These are phyloP conservation scores for Paraphaeosphaeria sporulosa DNA, from an alignment of 2,329 filamentous ascomycete species.

Conservation along the genomic window DNA sequence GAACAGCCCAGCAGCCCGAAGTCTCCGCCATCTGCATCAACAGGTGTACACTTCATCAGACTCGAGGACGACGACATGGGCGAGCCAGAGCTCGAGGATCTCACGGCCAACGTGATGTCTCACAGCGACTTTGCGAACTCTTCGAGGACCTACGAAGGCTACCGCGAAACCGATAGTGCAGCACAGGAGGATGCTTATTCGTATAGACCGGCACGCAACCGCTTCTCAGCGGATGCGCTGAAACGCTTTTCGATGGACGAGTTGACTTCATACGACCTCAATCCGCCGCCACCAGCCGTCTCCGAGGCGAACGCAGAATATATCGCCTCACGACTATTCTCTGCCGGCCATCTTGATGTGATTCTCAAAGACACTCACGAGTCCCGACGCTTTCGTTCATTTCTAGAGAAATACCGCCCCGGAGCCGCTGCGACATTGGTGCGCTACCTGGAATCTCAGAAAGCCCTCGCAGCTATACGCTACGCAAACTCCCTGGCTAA, in stretches of 20 bases:
- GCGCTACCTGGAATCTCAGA: slow-evolving; percentile 73
- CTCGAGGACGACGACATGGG: slow-evolving; percentile 6
- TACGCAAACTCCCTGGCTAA: slow-evolving; percentile 73
- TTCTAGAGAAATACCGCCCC: slow-evolving; percentile 65
- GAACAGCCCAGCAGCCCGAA: slow-evolving; percentile 23
- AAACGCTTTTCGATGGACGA: slow-evolving; percentile 25
- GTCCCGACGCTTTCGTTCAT: slow-evolving; percentile 69
- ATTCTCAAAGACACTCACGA: slow-evolving; percentile 69
- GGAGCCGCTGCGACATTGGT: slow-evolving; percentile 68
- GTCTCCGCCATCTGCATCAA: slow-evolving; percentile 19
- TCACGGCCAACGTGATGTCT: background rate
- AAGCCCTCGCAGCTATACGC: slow-evolving; percentile 71
- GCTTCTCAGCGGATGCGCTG: slow-evolving; percentile 5
- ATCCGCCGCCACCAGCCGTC: slow-evolving; percentile 30
- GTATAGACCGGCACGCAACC: background rate
- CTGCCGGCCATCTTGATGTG: slow-evolving; percentile 66
- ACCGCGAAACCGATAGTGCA: slow-evolving; percentile 2
- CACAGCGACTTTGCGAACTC: slow-evolving; percentile 12
- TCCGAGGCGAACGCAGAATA: slow-evolving; percentile 54
- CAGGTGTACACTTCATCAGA: slow-evolving; percentile 15
- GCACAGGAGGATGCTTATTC: background rate
- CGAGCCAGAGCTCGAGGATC: background rate
- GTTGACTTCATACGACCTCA: slow-evolving; percentile 31
- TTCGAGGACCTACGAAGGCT: background rate
- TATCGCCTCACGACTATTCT: slow-evolving; percentile 69